Conservation (phyloP, 2,329 filamentous ascomycete species). For the Paecilomyces variotii region DNA sequence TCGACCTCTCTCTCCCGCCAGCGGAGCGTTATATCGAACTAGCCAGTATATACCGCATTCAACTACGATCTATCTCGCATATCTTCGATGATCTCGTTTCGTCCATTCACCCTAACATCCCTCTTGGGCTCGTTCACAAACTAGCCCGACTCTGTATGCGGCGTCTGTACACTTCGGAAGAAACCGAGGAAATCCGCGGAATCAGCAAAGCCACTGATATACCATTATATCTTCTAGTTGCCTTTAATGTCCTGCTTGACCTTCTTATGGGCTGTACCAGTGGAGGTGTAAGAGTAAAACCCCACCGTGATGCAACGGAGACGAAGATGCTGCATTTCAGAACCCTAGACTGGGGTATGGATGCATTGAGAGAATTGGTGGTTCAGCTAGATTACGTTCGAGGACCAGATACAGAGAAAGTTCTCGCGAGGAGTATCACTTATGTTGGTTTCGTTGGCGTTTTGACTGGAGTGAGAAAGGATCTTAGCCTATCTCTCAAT, state of each 20-base stretch:
- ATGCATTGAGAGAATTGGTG: constrained; percentile 41
- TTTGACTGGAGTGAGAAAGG: constrained; percentile 40
- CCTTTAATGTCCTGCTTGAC: constrained; percentile 57
- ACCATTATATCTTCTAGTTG: constrained; percentile 52
- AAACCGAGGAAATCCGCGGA: constrained; percentile 54
- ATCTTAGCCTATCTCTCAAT: constrained; percentile 44
- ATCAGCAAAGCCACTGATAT: constrained; percentile 46
- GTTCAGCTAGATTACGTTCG: constrained; percentile 46
- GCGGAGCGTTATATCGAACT: constrained; percentile 44
- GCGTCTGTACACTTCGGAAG: constrained; percentile 46
- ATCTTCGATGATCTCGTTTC: constrained; percentile 47
- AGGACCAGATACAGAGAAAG: constrained; percentile 19
- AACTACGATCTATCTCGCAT: constrained; percentile 36
- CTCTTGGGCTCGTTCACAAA: constrained; percentile 15
- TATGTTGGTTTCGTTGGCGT: constrained; percentile 46
- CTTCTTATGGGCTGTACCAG: constrained; percentile 59
- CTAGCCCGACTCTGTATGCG: constrained; percentile 43
- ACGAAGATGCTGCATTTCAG: constrained; percentile 32
- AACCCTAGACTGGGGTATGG: constrained; percentile 49
- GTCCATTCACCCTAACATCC: constrained; percentile 13
- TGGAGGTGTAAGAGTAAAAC: constrained; percentile 33
- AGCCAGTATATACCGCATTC: constrained; percentile 37
- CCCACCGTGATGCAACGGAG: constrained; percentile 1
- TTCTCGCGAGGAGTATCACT: constrained; percentile 40
- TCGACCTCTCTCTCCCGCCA: constrained; percentile 50